A percentile compares a stretch with the other conserved stretches of the same genome.
phyloP scores from a whole-genome alignment of 1,284 basidiomycete genomes.

The Inonotus hispidus region DNA sequence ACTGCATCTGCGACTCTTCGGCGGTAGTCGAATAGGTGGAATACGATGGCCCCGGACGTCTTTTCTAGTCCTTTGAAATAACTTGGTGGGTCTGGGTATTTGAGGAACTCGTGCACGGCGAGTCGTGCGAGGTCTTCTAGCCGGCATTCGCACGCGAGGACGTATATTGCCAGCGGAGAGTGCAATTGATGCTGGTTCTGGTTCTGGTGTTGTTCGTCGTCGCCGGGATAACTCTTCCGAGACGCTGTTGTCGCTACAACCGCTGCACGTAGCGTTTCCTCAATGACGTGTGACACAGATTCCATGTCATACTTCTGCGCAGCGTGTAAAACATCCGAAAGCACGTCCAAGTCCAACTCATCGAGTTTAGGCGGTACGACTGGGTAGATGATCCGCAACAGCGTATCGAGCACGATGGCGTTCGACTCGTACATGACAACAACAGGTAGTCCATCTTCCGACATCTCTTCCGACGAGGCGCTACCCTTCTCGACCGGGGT shows the following conservation, averaged over 20 bases:
- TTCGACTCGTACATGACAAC: conserved; percentile 10
- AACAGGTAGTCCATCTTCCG: conserved; percentile 9
- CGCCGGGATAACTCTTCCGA: too few relatives aligned
- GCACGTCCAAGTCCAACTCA: background rate
- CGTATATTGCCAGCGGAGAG: background rate
- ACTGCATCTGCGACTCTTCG: conserved; percentile 4
- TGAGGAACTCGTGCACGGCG: conserved; percentile 6
- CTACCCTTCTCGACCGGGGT: background rate
- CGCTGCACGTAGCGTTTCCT: background rate
- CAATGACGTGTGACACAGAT: background rate
- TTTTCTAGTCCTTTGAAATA: conserved; percentile 4
- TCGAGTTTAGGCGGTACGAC: conserved; percentile 3
- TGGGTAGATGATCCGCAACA: conserved; percentile 13
- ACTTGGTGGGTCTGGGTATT: background rate
- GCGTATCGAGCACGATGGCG: conserved; percentile 2
- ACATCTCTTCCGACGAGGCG: background rate
- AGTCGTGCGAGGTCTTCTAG: background rate
- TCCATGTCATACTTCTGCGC: conserved; percentile 16
- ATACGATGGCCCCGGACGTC: background rate
- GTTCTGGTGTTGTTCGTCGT: too few relatives aligned
- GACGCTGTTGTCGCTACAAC: too few relatives aligned
- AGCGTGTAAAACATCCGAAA: background rate
- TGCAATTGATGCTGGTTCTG: too few relatives aligned
- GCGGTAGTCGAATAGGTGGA: conserved; percentile 5
- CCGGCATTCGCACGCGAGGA: conserved; percentile 7